Base-by-base conservation (phyloP, 2,329 filamentous ascomycete species). In the Diaporthe sp. region DNA sequence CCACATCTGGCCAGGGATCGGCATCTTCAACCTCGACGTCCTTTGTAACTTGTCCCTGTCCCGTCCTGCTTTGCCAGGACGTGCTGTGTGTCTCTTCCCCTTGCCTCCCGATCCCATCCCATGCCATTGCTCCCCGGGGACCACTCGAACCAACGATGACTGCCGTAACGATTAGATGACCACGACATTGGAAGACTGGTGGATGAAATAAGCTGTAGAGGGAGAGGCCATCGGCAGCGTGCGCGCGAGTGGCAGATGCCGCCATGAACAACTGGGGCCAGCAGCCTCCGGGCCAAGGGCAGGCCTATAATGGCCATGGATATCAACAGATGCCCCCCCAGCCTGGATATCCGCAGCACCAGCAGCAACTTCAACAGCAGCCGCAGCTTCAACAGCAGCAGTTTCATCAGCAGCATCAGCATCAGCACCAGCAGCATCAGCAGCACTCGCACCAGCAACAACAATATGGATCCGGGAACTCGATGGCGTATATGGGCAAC, bases 391-490 rank as follows among this genome's bases (percentile, higher is more conserved):
- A 49, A 20, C 78, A 77, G 37, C 71, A 73, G 34, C 73, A 31
- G 31, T 31, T 31, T 31, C 31, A 77, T 67, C 76, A 65, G 31
- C 79, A 80, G 75, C 77, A 78, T 44, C 80, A 78, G 49, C 82
- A 28, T 28, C 28, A 28, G n/a, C n/a, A 81, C 55, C 78, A 78
- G 63, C 80, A 79, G 55, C 79, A 79, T 25, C 79, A 81, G 61
- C 81, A 80, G 20, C 80, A 81, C n/a, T 78, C 70, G 7, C 77
- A 80, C 13, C 81, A 82, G 42, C 77, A 78, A 28, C 78, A 79
- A 53, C 77, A 77, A 58, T 78, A 77, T 78, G 76, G 67, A 25
- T 68, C 55, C 37, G 77, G 75, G 37, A 75, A 76, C 31, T 47
- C 73, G 71, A 76, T 78, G 71, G 60, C 71, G 9, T 77, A 73